Percentiles rank a stretch among this genome's conserved stretches.
Conservation (phyloP, 1,284 basidiomycete species). For the Exsudoporus floridanus region DNA sequence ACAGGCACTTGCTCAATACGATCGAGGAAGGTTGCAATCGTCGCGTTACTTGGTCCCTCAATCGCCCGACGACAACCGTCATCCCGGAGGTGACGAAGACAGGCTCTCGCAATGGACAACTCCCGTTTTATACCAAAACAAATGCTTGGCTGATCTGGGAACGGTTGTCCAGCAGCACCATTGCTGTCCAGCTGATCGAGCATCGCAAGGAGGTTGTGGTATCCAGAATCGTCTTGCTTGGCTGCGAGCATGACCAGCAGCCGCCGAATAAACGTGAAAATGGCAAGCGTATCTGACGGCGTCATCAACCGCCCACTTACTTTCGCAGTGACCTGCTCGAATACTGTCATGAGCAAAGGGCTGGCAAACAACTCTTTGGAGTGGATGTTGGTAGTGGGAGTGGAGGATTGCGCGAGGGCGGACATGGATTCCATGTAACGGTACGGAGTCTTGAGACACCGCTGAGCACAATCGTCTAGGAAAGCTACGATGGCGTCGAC, state of each 20-base stretch:
- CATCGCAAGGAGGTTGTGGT: conserved; percentile 39
- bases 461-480: conserved; percentile 83
- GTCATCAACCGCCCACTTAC: conserved; percentile 51
- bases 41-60: conserved; percentile 10
- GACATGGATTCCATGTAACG: conserved; percentile 76
- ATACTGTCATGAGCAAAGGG: conserved; percentile 71
- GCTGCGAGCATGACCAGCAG: conserved; percentile 57
- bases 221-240: conserved; percentile 45
- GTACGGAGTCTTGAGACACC: conserved; percentile 85
- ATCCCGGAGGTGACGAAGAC: conserved; percentile 33
- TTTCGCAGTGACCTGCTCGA: conserved; percentile 76
- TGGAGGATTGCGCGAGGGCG: conserved; percentile 13
- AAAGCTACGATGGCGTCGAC: conserved; percentile 64
- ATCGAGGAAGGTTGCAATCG: conserved; percentile 42
- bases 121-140: conserved; percentile 49
- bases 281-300: conserved; percentile 59
- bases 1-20: conserved; percentile 41
- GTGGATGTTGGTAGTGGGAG: neutral
- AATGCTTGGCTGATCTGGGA: conserved; percentile 40
- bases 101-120: conserved; percentile 38
- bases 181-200: conserved; percentile 40
- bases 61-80: conserved; percentile 1
- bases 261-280: conserved; percentile 62
- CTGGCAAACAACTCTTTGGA: conserved; percentile 45
- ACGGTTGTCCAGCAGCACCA: conserved; percentile 26